A percentile compares a stretch with the other conserved stretches of the same genome.
phyloP scores from a whole-genome alignment of 2,329 filamentous ascomycete genomes.

The Scleromitrula shiraiana region DNA sequence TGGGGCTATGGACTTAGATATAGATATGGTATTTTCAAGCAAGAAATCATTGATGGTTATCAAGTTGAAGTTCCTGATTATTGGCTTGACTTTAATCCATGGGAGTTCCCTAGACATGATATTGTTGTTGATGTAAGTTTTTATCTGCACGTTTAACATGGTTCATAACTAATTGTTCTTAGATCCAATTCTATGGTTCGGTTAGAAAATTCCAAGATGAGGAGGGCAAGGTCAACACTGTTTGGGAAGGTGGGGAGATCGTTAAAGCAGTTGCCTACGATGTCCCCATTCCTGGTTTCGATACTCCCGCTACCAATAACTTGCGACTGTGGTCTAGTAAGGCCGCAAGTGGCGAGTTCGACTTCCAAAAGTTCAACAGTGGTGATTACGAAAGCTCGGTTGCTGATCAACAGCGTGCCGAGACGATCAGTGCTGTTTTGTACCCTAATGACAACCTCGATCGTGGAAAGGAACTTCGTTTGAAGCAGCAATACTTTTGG shows the following conservation, averaged over 20 bases:
- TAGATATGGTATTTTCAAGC: constrained; percentile 97
- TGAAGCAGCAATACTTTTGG: constrained; percentile 99
- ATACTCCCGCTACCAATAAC: constrained; percentile 89
- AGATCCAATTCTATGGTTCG: constrained; percentile 86
- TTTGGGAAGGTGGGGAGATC: constrained; percentile 90
- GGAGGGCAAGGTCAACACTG: constrained; percentile 63
- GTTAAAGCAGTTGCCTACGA: constrained; percentile 92
- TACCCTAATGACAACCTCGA: constrained; percentile 98
- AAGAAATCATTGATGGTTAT: constrained; percentile 96
- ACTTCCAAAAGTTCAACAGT: constrained; percentile 99
- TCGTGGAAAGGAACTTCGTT: constrained; percentile 86
- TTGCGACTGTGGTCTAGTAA: constrained; percentile 96
- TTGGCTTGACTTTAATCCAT: constrained; percentile 98
- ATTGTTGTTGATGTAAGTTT: constrained; percentile 72
- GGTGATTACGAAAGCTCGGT: constrained; percentile 96
- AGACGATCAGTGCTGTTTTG: constrained; percentile 94
- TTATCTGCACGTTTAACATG: constrained; percentile 24
- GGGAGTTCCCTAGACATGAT: constrained; percentile 95
- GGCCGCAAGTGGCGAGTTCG: constrained; percentile 92
- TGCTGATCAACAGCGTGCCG: constrained; percentile 95
- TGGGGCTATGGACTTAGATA: constrained; percentile 98
- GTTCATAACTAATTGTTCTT: constrained; percentile 9
- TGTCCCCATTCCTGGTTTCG: constrained; percentile 83
- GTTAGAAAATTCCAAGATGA: constrained; percentile 70
- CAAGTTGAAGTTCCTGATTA: constrained; percentile 98